Percentiles rank a stretch among this genome's conserved stretches.
phyloP scores from a whole-genome alignment of 306 rosid genomes.

The Quercus wislizeni region DNA sequence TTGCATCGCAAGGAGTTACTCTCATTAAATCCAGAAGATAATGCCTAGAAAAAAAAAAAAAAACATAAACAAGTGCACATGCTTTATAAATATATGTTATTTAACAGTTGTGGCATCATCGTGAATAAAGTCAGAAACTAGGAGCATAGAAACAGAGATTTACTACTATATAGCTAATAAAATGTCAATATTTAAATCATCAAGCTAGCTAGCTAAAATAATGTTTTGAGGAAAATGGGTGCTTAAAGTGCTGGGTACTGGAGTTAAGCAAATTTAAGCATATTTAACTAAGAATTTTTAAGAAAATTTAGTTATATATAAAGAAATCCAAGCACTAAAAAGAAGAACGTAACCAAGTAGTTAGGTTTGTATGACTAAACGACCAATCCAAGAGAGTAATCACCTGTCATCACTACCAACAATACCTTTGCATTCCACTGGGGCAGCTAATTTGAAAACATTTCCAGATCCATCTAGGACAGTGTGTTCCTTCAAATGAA shows the following conservation, averaged over 20 bases:
- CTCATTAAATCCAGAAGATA: constrained; percentile 39
- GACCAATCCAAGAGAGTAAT: constrained; percentile 6
- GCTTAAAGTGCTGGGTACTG: not conserved
- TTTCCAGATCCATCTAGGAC: constrained; percentile 91
- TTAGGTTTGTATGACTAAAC: not conserved
- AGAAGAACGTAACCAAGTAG: constrained; percentile 1
- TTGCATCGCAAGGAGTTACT: constrained; percentile 95
- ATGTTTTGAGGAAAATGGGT: not conserved
- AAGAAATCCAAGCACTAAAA: not conserved
- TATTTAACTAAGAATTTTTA: not conserved
- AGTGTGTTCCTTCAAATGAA: constrained; percentile 27
- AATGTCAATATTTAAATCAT: too few species aligned
- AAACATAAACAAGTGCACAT: constrained; percentile 9
- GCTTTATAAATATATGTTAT: not conserved
- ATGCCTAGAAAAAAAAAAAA: too few species aligned
- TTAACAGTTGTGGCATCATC: not conserved
- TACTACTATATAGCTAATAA: too few species aligned
- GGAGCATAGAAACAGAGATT: too few species aligned
- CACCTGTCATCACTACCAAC: constrained; percentile 99
- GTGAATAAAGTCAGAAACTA: not conserved
- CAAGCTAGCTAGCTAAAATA: too few species aligned
- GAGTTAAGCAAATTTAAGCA: not conserved
- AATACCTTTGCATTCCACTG: constrained; percentile 98
- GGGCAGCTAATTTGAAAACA: constrained; percentile 89
- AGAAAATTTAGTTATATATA: not conserved